Conservation (phyloP, 768 basidiomycete genomes). For the Lanmaoa rubissima region DNA sequence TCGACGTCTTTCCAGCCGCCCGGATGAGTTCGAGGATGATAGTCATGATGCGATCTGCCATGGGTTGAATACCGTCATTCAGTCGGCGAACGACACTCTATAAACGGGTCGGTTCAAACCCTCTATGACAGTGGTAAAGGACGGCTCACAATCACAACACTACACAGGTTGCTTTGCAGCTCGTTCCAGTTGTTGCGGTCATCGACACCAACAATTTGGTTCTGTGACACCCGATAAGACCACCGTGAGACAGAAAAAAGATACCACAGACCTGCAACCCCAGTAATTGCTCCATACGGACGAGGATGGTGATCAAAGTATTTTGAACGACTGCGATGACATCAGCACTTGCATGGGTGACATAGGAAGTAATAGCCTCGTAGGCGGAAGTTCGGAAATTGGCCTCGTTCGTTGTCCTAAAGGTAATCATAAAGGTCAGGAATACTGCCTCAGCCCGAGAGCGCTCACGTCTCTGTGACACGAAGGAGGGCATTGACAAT, state of each 20-base stretch:
- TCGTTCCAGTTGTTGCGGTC: conserved; percentile 99
- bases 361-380: conserved; percentile 88
- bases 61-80: conserved; percentile 74
- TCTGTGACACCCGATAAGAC: conserved; percentile 41
- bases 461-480: conserved; percentile 79
- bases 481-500: conserved; percentile 80
- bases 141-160: conserved; percentile 74
- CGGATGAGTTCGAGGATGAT: conserved; percentile 81
- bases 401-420: conserved; percentile 77
- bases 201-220: conserved; percentile 91
- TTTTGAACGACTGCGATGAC: conserved; percentile 79
- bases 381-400: conserved; percentile 96
- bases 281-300: conserved; percentile 87
- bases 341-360: conserved; percentile 77
- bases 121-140: not conserved
- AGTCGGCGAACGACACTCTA: conserved; percentile 87
- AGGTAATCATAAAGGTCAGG: conserved; percentile 11
- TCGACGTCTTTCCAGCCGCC: conserved; percentile 88
- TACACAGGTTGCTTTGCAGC: conserved; percentile 92
- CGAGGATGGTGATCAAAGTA: conserved; percentile 77
- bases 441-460: not conserved
- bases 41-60: conserved; percentile 95
- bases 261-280: conserved; percentile 65
- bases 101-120: conserved; percentile 2
- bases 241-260: not conserved